Conservation (phyloP, 306 rosid genomes). For the Dalbergia cochinchinensis region DNA sequence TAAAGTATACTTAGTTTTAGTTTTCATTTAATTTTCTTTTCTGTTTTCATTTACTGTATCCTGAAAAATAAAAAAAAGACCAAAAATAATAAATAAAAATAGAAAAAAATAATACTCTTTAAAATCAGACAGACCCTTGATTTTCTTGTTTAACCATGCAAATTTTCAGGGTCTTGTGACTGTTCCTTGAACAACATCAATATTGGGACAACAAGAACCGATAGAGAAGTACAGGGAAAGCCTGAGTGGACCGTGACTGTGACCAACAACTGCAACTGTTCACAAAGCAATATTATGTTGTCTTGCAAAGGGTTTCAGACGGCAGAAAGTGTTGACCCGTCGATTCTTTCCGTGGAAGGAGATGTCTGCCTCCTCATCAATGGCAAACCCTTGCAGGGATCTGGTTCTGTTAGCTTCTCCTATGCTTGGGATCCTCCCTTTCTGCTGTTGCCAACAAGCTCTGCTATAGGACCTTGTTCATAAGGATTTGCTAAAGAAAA, state of each 20-base stretch:
- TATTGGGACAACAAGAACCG: conserved; percentile 57
- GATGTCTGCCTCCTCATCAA: conserved; percentile 52
- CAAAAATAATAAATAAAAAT: too few species aligned
- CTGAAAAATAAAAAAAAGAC: too few species aligned
- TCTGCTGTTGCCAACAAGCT: conserved; percentile 46
- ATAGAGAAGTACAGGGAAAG: conserved; percentile 46
- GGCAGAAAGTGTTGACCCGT: conserved; percentile 45
- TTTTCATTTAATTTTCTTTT: too few species aligned
- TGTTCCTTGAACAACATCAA: conserved; percentile 58
- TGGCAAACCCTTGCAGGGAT: conserved; percentile 43
- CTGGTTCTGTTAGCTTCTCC: conserved; percentile 44
- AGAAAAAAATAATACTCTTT: too few species aligned
- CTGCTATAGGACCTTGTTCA: conserved; percentile 34
- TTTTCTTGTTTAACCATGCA: not conserved
- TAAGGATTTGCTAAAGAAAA: not conserved
- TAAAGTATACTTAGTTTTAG: too few species aligned
- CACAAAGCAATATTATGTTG: conserved; percentile 46
- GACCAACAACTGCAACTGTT: conserved; percentile 57
- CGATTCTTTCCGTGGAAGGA: conserved; percentile 27
- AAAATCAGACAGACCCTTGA: not conserved
- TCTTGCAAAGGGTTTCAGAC: conserved; percentile 55
- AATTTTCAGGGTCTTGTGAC: conserved; percentile 46
- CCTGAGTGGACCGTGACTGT: conserved; percentile 68
- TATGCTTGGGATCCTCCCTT: conserved; percentile 69
- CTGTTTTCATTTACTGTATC: too few species aligned